Evolutionary conservation across 2,329 filamentous ascomycete species (phyloP), one percentile per base, ranked within the genome.

Genomic region (Fusarium subglutinans): DNA sequence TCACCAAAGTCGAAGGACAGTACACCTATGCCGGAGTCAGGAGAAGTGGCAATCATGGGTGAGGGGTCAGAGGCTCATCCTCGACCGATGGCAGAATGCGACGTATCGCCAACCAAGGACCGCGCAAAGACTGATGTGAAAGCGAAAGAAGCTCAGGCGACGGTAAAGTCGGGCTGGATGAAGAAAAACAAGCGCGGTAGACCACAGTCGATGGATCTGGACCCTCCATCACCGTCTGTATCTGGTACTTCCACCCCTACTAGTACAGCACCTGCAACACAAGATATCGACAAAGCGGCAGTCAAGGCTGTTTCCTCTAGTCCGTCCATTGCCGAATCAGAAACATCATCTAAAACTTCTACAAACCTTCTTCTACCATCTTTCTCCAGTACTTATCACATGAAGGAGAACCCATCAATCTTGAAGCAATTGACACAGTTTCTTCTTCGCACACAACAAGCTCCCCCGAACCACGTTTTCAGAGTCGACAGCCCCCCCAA

Each of bases 331-430:
- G 63, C 80, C 24, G 82, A 88, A 65, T 85, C 88, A 59, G 83
- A 89, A 20, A 83, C 84, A 15, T 73, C 78, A 8, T 80, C 82
- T 62, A 88, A 86, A 69, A 68, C 77, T 6, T 80, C 88, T 4
- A 85, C 87, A 2, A 95, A 95, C 71, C 81, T 94, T 4, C 82
- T 95, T 3, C 84, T 95, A 0, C 93, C 93, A 1, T 90, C 90
- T 0, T 94, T 96, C 75, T 84, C 83, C 14, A 89, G 86, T 74
- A 94, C 92, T 0, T 96, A 94, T 74, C 87, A 82, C 38, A 85
- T 90, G 82, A 90, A 90, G 73, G 88, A 91, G 37, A 91, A 90
- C 65, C 91, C 92, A 4, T 93, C 92, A 10, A 89, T 95, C 22
- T 79, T 94, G n/a, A 89, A 91, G 72, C 87, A 94, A 82, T 86